Base-by-base conservation (phyloP, 306 rosid genomes). In the Sphenostylis stenocarpa region DNA sequence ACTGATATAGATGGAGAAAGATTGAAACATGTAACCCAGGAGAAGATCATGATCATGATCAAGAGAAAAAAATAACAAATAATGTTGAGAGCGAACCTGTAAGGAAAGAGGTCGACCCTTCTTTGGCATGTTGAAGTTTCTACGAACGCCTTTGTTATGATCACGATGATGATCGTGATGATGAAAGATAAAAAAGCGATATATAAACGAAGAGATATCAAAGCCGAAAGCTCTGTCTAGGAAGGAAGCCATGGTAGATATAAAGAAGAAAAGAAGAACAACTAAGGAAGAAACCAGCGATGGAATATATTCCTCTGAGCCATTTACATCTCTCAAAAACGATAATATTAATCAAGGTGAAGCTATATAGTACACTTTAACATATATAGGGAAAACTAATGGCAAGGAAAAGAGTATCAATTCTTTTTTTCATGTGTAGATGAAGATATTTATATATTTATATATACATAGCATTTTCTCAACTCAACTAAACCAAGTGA, bases 31-130 rank as follows among this genome's bases (percentile, higher is more conserved):
- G 33, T 33, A n/a, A n/a, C n/a, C n/a, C n/a, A n/a, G n/a, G n/a
- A n/a, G n/a, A n/a, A n/a, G n/a, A n/a, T n/a, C n/a, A n/a, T n/a
- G n/a, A n/a, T n/a, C n/a, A n/a, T n/a, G 20, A n/a, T 38, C 21
- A 45, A 7, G 7, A 8, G 14, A 21, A 6, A 21, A 26, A 19
- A 23, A 10, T 20, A 19, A 12, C 3, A 62, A 75, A 19, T 6
- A 8, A 23, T 4, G 14, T 13, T 45, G 5, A 24, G 55, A 78
- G 72, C 73, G 47, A 80, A 92, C 98, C 98, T 94, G 93, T 69
- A 94, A 84, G 13, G 98, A 89, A 77, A 92, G 85, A 1, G 96
- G 96, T 39, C 88, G 90, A 81, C 90, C 85, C 90, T 85, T 89
- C 88, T 84, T 90, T 0, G 96, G 85, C 97, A 94, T 93, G 65